Base-by-base conservation (phyloP, 345 rosid species). In the Lenwebbia sp. region DNA sequence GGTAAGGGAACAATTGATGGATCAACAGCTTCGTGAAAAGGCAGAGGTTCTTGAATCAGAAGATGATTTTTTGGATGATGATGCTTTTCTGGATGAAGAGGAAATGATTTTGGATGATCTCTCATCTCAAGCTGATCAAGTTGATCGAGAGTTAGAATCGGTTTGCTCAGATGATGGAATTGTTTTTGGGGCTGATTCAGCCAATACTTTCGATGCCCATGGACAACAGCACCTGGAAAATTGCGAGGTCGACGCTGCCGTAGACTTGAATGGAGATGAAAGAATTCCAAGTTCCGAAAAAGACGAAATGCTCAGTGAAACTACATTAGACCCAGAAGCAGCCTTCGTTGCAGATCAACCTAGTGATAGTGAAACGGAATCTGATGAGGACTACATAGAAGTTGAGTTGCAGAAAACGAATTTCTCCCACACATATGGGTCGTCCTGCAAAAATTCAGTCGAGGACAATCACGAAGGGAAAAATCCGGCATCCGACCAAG, bases 361-460 rank as follows among this genome's bases (percentile, higher is more conserved):
- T 44, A 58, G 75, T 13, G 75, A 54, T 52, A 40, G 53, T 49
- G 85, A 62, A 65, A 30, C 76, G 41, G 76, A 30, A 56, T 86
- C 82, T 51, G 93, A 92, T 56, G 93, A 92, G 13, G 93, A 91
- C 75, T 93, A 87, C 65, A 93, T 93, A 83, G 95, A 92, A 89
- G 84, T 94, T 30, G 85, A 87, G 52, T 56, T 90, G 75, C 86
- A 87, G 86, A 90, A 85, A 51, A 86, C 88, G 30, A 82, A 41
- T 82, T 40, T 83, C 23, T 50, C 84, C 78, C 84, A 83, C 13
- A 88, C 86, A 50, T 54, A 83, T 52, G 10, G 21, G 76, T 33
- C 21, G 76, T 65, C 76, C 41, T 26, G 19, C 33, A 49, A 82
- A 82, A n/a, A 49, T 44, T 47, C 21, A 2, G 83, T 44, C 22